These are phyloP conservation scores for Talaromyces atroroseus DNA, from an alignment of 2,329 filamentous ascomycete genomes.

Conservation along the genomic window DNA sequence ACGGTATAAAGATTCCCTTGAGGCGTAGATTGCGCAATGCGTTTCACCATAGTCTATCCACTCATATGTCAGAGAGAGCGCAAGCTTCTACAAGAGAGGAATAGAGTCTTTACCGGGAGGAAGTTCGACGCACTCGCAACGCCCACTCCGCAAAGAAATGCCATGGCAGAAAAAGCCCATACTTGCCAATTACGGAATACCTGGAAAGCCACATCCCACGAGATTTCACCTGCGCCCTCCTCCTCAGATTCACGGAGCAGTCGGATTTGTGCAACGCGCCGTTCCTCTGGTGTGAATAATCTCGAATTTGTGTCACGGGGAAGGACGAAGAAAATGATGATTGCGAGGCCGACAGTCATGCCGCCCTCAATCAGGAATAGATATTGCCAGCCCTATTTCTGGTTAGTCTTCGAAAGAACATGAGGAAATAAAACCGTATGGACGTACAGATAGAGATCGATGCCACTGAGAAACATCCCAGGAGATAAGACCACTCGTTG, in stretches of 20 bases:
- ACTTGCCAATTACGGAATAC: conserved; percentile 4
- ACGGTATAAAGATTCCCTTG: conserved; percentile 48
- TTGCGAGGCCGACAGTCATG: conserved; percentile 17
- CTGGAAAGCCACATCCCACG: background rate
- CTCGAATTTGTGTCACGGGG: conserved; percentile 29
- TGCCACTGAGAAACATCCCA: conserved; percentile 12
- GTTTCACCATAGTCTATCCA: conserved; percentile 33
- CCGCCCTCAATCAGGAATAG: conserved; percentile 12
- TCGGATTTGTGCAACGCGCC: conserved; percentile 1
- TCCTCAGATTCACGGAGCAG: background rate
- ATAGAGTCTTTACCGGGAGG: background rate
- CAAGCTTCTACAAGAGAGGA: background rate
- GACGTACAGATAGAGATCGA: conserved; percentile 3
- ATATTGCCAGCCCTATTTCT: conserved; percentile 9
- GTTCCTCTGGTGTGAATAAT: conserved; percentile 34
- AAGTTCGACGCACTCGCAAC: conserved; percentile 10
- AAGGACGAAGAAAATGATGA: conserved; percentile 31
- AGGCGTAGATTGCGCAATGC: conserved; percentile 41
- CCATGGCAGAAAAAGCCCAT: conserved; percentile 8
- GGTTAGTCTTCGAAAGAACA: background rate
- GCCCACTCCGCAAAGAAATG: conserved; percentile 6
- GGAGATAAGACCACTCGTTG: conserved; percentile 37
- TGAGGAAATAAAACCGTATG: background rate
- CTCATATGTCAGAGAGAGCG: conserved; percentile 7
- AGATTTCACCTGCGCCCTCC: conserved; percentile 6